These are phyloP conservation scores for Clitopilus passeckerianus DNA, from an alignment of 768 basidiomycete genomes.

Conservation along the genomic window DNA sequence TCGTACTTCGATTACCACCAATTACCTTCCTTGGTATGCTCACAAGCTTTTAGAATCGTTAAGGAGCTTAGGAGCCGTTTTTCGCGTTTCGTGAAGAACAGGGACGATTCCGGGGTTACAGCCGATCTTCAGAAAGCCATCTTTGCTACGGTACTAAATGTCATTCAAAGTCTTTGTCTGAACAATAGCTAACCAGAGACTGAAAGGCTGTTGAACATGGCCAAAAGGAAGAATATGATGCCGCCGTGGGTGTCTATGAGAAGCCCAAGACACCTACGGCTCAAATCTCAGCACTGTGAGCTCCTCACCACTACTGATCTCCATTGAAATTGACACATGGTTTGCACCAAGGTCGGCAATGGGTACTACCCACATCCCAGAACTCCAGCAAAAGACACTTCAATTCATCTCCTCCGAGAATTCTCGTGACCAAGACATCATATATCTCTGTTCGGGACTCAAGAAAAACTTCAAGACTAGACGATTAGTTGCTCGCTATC, in stretches of 20 bases:
- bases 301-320: background rate
- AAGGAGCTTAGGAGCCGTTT: conserved; percentile 71
- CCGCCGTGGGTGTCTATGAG: conserved; percentile 61
- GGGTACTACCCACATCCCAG: conserved; percentile 50
- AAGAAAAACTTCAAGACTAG: conserved; percentile 51
- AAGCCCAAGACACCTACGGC: conserved; percentile 72
- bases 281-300: conserved; percentile 66
- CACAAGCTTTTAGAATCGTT: conserved; percentile 49
- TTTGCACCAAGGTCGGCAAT: conserved; percentile 50
- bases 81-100: conserved; percentile 58
- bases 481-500: conserved; percentile 50
- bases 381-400: conserved; percentile 59
- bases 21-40: background rate
- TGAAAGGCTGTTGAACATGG: conserved; percentile 67
- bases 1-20: conserved; percentile 2
- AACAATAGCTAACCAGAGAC: conserved; percentile 3
- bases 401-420: conserved; percentile 49
- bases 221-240: conserved; percentile 70
- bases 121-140: conserved; percentile 67
- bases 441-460: conserved; percentile 60
- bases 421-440: conserved; percentile 55
- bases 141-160: conserved; percentile 39
- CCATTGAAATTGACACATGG: too few relatives aligned
- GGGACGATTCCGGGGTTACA: conserved; percentile 75
- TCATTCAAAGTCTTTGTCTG: background rate